Base-by-base conservation (phyloP, 2,329 filamentous ascomycete genomes). In the Curvularia verruculosa region DNA sequence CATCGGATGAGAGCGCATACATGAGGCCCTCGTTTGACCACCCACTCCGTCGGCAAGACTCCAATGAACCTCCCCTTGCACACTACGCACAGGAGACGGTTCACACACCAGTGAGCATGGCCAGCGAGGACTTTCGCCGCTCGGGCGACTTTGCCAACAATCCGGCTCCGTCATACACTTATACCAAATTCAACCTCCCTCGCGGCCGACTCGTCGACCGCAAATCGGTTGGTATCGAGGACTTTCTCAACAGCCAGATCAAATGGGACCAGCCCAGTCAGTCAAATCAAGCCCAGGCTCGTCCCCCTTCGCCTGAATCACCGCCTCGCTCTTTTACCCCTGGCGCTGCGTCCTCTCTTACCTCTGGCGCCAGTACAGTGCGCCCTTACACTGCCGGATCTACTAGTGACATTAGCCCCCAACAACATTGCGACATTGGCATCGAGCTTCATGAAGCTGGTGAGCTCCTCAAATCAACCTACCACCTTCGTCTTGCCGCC, bases 371-470 rank as follows among this genome's bases (percentile, higher is more conserved):
- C 58, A 77, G 75, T 53, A 81, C 78, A 8, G 78, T 73, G 70
- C 80, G 59, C 58, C 79, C 67, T 80, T 84, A 34, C 75, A 80
- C 63, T 79, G 56, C 54, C n/a, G 52, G 49, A 21, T 41, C 39
- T 7, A 56, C 66, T 2, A 84, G 86, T 2, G 90, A 92, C 29
- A 87, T 92, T 71, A 89, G 90, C 3, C 83, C 91, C 0, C 93
- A 98, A 64, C 90, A 98, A 58, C 94, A 99, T 73, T 85, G 98
- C 44, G 84, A 89, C 26, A 95, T 94, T 78, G 95, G 92, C 8
- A 95, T 99, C 55, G 88, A 91, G 60, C 89, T 92, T 58, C 95
- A 99, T 71, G 91, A 96, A 73, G 87, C 88, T 45, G 94, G 94
- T 18, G 89, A 90, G 10, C 81, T 96, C 28, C 92, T 93, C 61